A percentile compares a stretch with the other conserved stretches of the same genome.
Evolutionary conservation across 208 protist species (phyloP).

Genomic region (Wallacemonas sp.): DNA sequence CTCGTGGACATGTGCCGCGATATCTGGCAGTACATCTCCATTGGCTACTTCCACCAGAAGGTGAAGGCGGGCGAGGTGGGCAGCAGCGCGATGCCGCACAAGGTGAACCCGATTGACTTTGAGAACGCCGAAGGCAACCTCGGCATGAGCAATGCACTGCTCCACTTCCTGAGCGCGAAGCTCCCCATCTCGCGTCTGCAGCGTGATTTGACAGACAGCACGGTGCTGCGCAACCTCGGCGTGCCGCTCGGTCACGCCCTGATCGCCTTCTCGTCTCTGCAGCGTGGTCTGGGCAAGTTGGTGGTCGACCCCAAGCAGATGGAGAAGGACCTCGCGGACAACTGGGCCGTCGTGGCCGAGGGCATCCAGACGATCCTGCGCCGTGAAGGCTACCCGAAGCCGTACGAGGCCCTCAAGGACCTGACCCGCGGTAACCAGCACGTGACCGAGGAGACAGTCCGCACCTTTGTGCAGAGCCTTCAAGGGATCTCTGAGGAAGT

Average conservation of each 20-base stretch:
- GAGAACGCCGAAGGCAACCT: conserved; percentile 98
- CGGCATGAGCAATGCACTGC: conserved; percentile 92
- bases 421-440: conserved; percentile 88
- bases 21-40: conserved; percentile 95
- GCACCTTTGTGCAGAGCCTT: conserved; percentile 81
- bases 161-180: conserved; percentile 94
- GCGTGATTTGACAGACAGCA: conserved; percentile 96
- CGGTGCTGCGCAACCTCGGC: conserved; percentile 94
- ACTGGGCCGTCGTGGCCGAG: conserved; percentile 96
- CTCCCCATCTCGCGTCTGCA: conserved; percentile 95
- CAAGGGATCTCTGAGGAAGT: conserved; percentile 85
- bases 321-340: conserved; percentile 79
- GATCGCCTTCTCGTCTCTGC: conserved; percentile 86
- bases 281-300: conserved; percentile 92
- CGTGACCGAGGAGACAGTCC: conserved; percentile 73
- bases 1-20: conserved; percentile 93
- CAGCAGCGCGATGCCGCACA: conserved; percentile 97
- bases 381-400: conserved; percentile 89
- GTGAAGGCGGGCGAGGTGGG: conserved; percentile 93
- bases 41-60: conserved; percentile 95
- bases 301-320: conserved; percentile 77
- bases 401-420: conserved; percentile 94
- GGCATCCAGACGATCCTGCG: conserved; percentile 96
- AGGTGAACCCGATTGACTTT: conserved; percentile 98
- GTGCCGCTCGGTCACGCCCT: conserved; percentile 91